Conservation (phyloP, 805 yeast species). For the Citeromyces matritensis region DNA sequence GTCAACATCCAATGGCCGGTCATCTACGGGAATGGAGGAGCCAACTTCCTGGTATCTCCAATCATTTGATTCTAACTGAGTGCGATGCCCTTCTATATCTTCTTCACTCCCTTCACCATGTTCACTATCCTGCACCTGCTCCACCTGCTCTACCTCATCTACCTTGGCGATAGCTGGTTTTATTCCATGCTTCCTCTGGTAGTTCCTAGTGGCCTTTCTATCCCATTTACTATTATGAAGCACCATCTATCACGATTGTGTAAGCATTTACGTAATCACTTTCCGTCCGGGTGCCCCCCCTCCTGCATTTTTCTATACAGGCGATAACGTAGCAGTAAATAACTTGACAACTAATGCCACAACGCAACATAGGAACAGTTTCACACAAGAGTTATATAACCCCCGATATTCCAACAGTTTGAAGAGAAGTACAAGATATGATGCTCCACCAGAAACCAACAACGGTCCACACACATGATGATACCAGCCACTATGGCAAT, state of each 20-base stretch:
- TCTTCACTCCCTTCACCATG: constrained; percentile 3
- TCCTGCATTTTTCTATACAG: no score
- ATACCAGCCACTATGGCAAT: no score
- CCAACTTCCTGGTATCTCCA: constrained; percentile 14
- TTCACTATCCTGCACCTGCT: constrained; percentile 1
- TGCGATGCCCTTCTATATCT: constrained; percentile 1
- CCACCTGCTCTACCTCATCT: constrained; percentile 1
- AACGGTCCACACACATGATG: no score
- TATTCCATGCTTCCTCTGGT: constrained; percentile 25
- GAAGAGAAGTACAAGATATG: no score
- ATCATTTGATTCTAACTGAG: constrained; percentile 6
- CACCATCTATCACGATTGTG: constrained; percentile 23
- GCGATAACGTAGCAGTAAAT: no score
- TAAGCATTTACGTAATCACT: no score
- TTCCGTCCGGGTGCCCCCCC: no score
- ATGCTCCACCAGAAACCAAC: no score
- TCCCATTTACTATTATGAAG: constrained; percentile 40
- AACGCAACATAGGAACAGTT: no score
- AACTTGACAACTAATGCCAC: no score
- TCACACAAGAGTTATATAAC: no score
- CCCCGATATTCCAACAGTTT: no score
- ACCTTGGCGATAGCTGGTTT: constrained; percentile 1
- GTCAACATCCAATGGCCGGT: neutral
- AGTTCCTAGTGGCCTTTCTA: constrained; percentile 24
- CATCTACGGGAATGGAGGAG: constrained; percentile 2